phyloP scores from a whole-genome alignment of 2,329 filamentous ascomycete species.

The Aspergillus sp. region DNA sequence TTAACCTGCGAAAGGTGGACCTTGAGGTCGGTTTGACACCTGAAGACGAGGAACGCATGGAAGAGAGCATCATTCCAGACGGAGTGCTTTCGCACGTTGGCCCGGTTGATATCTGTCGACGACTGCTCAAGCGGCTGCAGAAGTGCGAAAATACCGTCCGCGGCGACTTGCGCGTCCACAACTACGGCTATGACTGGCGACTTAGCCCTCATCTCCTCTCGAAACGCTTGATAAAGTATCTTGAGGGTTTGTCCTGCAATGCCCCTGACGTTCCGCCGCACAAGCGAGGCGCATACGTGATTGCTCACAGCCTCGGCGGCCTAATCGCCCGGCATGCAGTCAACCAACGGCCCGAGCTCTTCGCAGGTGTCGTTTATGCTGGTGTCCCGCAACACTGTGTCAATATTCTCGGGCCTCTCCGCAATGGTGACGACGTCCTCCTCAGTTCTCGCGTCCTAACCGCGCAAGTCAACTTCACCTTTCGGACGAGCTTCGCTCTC shows the following conservation, averaged over 20 bases:
- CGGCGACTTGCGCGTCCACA: conserved; percentile 75
- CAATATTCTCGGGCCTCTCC: conserved; percentile 85
- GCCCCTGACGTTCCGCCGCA: conserved; percentile 52
- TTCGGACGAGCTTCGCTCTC: conserved; percentile 81
- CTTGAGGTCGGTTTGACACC: conserved; percentile 79
- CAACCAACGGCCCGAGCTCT: conserved; percentile 80
- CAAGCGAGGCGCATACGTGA: conserved; percentile 71
- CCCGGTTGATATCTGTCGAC: conserved; percentile 82
- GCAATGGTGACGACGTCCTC: conserved; percentile 89
- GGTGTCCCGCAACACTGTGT: conserved; percentile 83
- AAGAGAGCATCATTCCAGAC: conserved; percentile 76
- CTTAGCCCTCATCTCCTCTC: conserved; percentile 78
- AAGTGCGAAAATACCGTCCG: conserved; percentile 70
- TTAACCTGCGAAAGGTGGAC: conserved; percentile 89
- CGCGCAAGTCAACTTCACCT: conserved; percentile 88
- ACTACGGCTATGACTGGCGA: conserved; percentile 95
- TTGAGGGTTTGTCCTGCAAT: conserved; percentile 75
- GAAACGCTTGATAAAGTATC: conserved; percentile 67
- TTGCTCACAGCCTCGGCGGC: conserved; percentile 83
- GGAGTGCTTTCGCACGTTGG: conserved; percentile 92
- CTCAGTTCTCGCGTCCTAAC: conserved; percentile 87
- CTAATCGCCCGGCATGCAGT: conserved; percentile 85
- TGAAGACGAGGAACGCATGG: conserved; percentile 81
- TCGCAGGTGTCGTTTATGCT: conserved; percentile 81
- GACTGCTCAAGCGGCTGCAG: conserved; percentile 74